Evolutionary conservation across 768 basidiomycete genomes (phyloP).

Genomic region (Chalciporus pseudorubinellus): DNA sequence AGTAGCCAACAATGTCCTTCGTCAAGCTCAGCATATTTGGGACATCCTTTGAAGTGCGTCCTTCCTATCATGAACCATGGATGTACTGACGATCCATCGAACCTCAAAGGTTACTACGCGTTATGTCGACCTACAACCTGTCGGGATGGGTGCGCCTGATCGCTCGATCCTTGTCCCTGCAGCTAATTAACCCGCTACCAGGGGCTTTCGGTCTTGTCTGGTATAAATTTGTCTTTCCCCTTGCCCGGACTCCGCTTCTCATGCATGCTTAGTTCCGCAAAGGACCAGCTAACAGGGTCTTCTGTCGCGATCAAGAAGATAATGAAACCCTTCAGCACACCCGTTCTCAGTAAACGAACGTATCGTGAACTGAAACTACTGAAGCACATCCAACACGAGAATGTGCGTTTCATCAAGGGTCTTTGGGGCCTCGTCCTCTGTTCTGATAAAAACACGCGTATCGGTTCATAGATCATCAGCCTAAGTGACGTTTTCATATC

Average conservation of each 20-base stretch:
- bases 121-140: constrained; percentile 98
- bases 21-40: constrained; percentile 99
- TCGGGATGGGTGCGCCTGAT: constrained; percentile 86
- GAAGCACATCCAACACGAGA: constrained; percentile 98
- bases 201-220: constrained; percentile 98
- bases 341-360: constrained; percentile 96
- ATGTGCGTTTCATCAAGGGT: constrained; percentile 51
- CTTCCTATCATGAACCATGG: constrained; percentile 2
- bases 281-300: constrained; percentile 90
- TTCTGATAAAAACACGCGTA: constrained; percentile 5
- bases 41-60: constrained; percentile 87
- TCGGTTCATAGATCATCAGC: constrained; percentile 80
- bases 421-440: neutral
- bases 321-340: constrained; percentile 99
- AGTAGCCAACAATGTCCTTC: constrained; percentile 65
- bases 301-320: constrained; percentile 99
- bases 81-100: constrained; percentile 20
- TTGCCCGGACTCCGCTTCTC: constrained; percentile 1
- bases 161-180: constrained; percentile 3
- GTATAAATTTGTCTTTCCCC: constrained; percentile 40
- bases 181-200: constrained; percentile 18
- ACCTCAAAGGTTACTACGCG: constrained; percentile 83
- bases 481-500: constrained; percentile 99
- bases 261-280: constrained; percentile 66
- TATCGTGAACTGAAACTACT: constrained; percentile 97